phyloP scores from a whole-genome alignment of 2,329 filamentous ascomycete genomes.

The Verticillium nonalfalfae region DNA sequence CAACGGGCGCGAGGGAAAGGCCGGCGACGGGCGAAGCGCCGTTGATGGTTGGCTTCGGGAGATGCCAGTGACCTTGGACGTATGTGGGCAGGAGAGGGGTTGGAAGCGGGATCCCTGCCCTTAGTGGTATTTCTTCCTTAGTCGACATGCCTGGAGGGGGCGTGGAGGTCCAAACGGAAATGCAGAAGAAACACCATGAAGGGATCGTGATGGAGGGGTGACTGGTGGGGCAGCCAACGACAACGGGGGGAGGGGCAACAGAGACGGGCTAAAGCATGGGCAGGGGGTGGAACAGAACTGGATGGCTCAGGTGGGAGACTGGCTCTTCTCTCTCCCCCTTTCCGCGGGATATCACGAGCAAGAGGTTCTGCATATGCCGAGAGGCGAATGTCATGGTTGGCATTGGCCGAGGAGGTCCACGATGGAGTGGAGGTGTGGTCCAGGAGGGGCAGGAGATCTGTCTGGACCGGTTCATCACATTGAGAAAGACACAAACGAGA shows the following conservation, averaged over 20 bases:
- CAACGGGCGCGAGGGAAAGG: constrained; percentile 13
- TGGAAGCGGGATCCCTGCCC: not conserved
- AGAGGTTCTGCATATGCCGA: constrained; percentile 32
- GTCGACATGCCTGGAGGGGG: not conserved
- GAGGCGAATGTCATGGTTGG: constrained; percentile 16
- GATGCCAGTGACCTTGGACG: not conserved
- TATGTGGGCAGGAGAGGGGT: not conserved
- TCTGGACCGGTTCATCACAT: constrained; percentile 2
- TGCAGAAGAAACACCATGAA: not conserved
- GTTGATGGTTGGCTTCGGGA: not conserved
- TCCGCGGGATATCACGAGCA: constrained; percentile 1
- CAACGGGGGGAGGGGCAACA: not conserved
- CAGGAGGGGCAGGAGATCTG: constrained; percentile 14
- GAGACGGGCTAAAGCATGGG: not conserved
- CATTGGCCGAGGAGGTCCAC: constrained; percentile 22
- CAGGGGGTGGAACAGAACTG: not conserved
- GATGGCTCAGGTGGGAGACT: not conserved
- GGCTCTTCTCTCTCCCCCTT: not conserved
- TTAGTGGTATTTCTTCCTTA: not conserved
- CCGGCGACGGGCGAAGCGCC: not conserved
- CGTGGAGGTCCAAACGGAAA: not conserved
- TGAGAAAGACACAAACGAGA: not conserved
- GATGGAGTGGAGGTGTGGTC: constrained; percentile 17
- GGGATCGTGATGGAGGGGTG: not conserved
- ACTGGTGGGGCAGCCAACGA: not conserved